phyloP scores from a whole-genome alignment of 2,329 filamentous ascomycete genomes.

The Hyphodiscus sp. region DNA sequence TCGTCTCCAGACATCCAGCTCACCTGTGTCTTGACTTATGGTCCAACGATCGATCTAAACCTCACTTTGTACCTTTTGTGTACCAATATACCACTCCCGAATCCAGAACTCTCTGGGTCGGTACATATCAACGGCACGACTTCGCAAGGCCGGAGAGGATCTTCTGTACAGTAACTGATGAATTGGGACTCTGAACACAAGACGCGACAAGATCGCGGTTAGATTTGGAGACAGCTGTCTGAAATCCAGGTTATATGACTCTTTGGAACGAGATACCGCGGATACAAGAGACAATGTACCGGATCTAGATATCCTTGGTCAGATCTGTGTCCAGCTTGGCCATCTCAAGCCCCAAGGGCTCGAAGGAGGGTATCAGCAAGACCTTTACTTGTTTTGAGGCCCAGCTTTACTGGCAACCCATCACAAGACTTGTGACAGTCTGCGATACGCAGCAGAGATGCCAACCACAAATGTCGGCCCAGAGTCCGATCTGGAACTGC shows the following conservation, averaged over 20 bases:
- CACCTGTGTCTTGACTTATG: neutral
- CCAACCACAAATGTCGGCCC: constrained; percentile 27
- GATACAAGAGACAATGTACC: neutral
- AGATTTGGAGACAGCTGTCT: neutral
- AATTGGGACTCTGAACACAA: neutral
- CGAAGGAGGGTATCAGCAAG: neutral
- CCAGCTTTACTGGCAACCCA: neutral
- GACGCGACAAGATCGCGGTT: neutral
- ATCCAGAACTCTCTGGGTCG: neutral
- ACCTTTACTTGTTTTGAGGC: neutral
- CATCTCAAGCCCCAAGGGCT: neutral
- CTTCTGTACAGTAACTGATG: neutral
- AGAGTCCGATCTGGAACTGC: constrained; percentile 36
- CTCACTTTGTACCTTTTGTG: neutral
- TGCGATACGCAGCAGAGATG: constrained; percentile 18
- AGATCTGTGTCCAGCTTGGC: neutral
- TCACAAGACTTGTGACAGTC: neutral
- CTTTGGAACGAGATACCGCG: neutral
- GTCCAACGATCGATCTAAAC: neutral
- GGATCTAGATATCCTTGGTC: neutral
- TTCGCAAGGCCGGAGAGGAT: neutral
- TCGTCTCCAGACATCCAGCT: neutral
- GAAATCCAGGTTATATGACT: neutral
- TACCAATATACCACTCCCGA: neutral
- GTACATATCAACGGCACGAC: neutral